Evolutionary conservation across 352 stramenopile genomes (phyloP), one percentile per base, ranked within the genome.

Genomic region (Aphanomyces invadans): DNA sequence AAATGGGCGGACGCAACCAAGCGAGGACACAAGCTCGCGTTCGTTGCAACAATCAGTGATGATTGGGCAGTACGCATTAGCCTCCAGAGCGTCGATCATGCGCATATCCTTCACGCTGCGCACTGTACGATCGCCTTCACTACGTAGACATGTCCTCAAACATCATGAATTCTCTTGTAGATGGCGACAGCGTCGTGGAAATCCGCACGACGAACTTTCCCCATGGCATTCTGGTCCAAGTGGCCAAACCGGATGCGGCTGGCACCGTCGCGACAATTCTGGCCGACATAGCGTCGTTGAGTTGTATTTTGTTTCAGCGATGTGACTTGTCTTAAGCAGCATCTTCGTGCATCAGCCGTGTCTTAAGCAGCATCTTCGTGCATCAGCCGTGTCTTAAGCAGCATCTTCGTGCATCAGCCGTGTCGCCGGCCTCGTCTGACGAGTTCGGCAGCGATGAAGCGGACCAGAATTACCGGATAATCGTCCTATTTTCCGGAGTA

Each of bases 281-380:
- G 28, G 60, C 60, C 29, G 60, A 67, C 60, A 67, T 67, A 59
- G 60, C 60, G 11, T 45, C 26, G 21, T 44, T 67, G 23, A 59
- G 42, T 19, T 67, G 60, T 33, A 31, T 60, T 17, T 44, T 67
- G 23, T 67, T 67, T 33, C 55, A 10, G 3, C 4, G n/a, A n/a
- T 67, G 60, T 17, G 44, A 67, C 49, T n/a, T 67, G n/a, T n/a
- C 19, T 31, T 42, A 62, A 23, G 10, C 10, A 25, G n/a, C 17
- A n/a, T n/a, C 39, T 48, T 48, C 39, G 15, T 48, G 1, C 21
- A n/a, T n/a, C n/a, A n/a, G n/a, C n/a, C n/a, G n/a, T n/a, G n/a
- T n/a, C n/a, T n/a, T n/a, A n/a, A n/a, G n/a, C n/a, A n/a, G n/a
- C n/a, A n/a, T n/a, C n/a, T n/a, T n/a, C n/a, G n/a, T n/a, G n/a